Base-by-base conservation (phyloP, 1,139 yeast genomes). In the Suhomyces atakaporum region DNA sequence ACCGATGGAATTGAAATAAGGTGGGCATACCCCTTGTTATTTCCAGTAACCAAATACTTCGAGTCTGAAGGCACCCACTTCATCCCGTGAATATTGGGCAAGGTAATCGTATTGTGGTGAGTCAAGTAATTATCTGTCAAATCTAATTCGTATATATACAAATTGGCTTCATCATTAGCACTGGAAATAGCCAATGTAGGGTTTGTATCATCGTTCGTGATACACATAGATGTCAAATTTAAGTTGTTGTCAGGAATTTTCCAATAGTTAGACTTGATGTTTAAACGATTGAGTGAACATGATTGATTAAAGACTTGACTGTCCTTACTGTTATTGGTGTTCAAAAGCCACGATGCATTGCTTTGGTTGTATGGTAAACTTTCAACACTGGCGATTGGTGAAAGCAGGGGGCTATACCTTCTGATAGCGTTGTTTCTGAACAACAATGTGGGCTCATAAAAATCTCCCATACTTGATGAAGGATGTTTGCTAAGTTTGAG, bases 71-170 rank as follows among this genome's bases (percentile, higher is more conserved):
- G 72, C 3, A 81, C 73, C 94, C 94, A 85, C 42, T 76, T 68
- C 62, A 84, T 61, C 0, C 81, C 67, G 47, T 79, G 75, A 26
- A 85, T 81, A 41, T 79, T 77, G 1, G 92, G 88, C 29, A 86
- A 66, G 0, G 86, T 59, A 30, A 86, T 80, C 2, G 94, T 84
- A 50, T 82, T 84, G 48, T 83, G 81, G 60, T 85, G 95, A 13
- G 85, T 79, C 38, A 85, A 63, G 29, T 70, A 66, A 38, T 66
- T 66, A 14, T 66, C 60, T 3, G 54, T 51, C 10, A 64, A 43
- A 43, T 73, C 74, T 39, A 84, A 62, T 37, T 78, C 83, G 54
- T 83, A 86, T 22, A 86, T 73, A 49, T 74, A 83, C 39, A 86
- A 63, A 49, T 85, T 86, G 37, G 75, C 63, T 13, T 69, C 74